phyloP scores from a whole-genome alignment of 345 rosid species.

The Lepidium sativum region DNA sequence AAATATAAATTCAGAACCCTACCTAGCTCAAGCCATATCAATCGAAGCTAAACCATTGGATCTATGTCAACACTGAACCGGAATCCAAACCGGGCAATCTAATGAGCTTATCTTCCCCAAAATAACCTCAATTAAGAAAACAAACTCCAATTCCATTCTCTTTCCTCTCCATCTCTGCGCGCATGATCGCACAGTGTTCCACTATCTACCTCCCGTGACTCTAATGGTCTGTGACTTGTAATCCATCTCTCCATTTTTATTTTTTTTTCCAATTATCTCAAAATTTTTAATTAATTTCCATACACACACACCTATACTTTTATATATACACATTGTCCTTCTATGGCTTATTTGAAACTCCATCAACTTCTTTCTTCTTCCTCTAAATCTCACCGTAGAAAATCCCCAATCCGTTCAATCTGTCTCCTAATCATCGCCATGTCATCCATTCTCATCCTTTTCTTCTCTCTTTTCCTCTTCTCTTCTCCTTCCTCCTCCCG shows the following conservation, averaged over 20 bases:
- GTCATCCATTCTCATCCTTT: conserved; percentile 30
- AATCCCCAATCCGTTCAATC: conserved; percentile 4
- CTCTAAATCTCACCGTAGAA: conserved; percentile 15
- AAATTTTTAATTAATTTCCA: neutral
- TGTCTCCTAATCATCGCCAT: conserved; percentile 13
- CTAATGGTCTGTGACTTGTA: conserved; percentile 27
- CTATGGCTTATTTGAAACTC: conserved; percentile 24
- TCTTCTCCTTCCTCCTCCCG: conserved; percentile 22
- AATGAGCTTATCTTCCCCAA: neutral
- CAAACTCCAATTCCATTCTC: conserved; percentile 12
- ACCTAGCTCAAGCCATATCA: neutral
- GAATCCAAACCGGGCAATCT: conserved; percentile 4
- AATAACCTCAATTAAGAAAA: neutral
- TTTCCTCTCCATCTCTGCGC: conserved; percentile 20
- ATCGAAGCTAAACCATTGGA: too few relatives aligned
- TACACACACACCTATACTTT: neutral
- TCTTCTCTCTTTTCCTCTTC: conserved; percentile 19
- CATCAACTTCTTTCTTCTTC: conserved; percentile 14
- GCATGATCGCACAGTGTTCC: conserved; percentile 27
- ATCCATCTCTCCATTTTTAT: neutral
- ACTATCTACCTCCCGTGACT: conserved; percentile 27
- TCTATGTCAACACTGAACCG: neutral
- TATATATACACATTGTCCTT: neutral
- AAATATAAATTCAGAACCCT: too few relatives aligned
- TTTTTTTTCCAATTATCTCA: neutral